phyloP scores from a whole-genome alignment of 352 stramenopile genomes.

The Phytophthora aleatoria region DNA sequence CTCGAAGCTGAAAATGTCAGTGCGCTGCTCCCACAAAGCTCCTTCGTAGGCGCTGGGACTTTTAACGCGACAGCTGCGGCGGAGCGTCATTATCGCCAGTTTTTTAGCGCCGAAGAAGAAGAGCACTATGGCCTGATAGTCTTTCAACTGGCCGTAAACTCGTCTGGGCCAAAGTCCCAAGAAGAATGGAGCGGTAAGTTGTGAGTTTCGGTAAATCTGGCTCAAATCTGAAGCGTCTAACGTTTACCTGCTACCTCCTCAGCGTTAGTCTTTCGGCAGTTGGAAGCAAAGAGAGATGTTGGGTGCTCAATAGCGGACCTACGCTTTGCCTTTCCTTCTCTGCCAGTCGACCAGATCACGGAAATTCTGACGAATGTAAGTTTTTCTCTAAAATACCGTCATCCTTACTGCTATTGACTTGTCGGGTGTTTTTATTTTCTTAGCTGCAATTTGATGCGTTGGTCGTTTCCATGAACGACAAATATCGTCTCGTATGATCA shows the following conservation, averaged over 20 bases:
- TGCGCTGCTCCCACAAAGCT: slow-evolving; percentile 46
- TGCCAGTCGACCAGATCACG: slow-evolving; percentile 54
- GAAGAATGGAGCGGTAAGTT: slow-evolving; percentile 65
- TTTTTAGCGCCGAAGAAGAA: slow-evolving; percentile 67
- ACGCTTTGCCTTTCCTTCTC: slow-evolving; percentile 57
- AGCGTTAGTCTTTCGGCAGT: slow-evolving; percentile 53
- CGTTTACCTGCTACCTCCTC: not conserved
- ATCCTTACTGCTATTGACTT: slow-evolving; percentile 4
- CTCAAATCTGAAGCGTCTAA: not conserved
- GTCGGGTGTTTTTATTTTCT: slow-evolving; percentile 1
- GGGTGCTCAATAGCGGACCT: slow-evolving; percentile 60
- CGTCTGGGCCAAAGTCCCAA: slow-evolving; percentile 26
- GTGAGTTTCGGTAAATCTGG: not conserved
- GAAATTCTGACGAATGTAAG: slow-evolving; percentile 65
- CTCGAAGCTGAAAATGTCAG: slow-evolving; percentile 58
- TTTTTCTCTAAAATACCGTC: not conserved
- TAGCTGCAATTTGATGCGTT: slow-evolving; percentile 76
- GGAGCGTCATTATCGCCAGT: slow-evolving; percentile 60
- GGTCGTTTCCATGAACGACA: slow-evolving; percentile 56
- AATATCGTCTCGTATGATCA: slow-evolving; percentile 58
- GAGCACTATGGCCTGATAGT: slow-evolving; percentile 56
- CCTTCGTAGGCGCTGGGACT: slow-evolving; percentile 20
- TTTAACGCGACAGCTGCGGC: slow-evolving; percentile 35
- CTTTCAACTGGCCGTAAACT: slow-evolving; percentile 50
- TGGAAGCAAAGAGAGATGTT: slow-evolving; percentile 34